Conservation (phyloP, 228 moss, liverwort and hornwort genomes). For the Sphagnum magellanicum region DNA sequence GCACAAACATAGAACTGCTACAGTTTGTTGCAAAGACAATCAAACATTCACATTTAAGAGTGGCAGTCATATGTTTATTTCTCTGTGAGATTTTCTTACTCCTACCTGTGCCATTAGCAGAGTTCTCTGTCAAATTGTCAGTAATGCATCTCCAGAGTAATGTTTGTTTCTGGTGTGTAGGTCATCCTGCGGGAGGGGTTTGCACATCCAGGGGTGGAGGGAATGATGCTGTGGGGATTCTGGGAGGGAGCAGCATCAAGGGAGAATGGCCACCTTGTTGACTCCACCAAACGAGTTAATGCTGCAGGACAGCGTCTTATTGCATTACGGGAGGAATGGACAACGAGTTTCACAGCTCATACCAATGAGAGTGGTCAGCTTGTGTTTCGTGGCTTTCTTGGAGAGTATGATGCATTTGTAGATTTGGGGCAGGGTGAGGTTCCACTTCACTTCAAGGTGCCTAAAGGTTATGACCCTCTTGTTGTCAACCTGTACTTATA, state of each 20-base stretch:
- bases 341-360: conserved; percentile 31
- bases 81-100: too few relatives aligned
- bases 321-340: conserved; percentile 75
- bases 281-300: conserved; percentile 67
- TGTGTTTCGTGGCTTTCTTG: conserved; percentile 58
- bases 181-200: conserved; percentile 80
- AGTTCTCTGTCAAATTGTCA: too few relatives aligned
- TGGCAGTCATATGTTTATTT: too few relatives aligned
- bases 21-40: too few relatives aligned
- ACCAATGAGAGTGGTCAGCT: conserved; percentile 41
- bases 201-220: conserved; percentile 78
- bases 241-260: conserved; percentile 79
- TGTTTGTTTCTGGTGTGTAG: conserved; percentile 1
- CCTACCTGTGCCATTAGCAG: too few relatives aligned
- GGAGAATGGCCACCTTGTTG: conserved; percentile 60
- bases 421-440: conserved; percentile 34
- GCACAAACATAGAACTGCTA: too few relatives aligned
- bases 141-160: too few relatives aligned
- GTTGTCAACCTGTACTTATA: too few relatives aligned
- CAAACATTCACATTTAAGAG: too few relatives aligned
- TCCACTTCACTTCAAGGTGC: conserved; percentile 45
- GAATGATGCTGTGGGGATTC: conserved; percentile 82
- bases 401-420: conserved; percentile 43
- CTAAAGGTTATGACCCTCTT: conserved; percentile 26
- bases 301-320: conserved; percentile 68